Percentiles rank a stretch among this genome's conserved stretches.
Evolutionary conservation across 352 stramenopile genomes (phyloP).

Genomic region (Blastocystis hominis): DNA sequence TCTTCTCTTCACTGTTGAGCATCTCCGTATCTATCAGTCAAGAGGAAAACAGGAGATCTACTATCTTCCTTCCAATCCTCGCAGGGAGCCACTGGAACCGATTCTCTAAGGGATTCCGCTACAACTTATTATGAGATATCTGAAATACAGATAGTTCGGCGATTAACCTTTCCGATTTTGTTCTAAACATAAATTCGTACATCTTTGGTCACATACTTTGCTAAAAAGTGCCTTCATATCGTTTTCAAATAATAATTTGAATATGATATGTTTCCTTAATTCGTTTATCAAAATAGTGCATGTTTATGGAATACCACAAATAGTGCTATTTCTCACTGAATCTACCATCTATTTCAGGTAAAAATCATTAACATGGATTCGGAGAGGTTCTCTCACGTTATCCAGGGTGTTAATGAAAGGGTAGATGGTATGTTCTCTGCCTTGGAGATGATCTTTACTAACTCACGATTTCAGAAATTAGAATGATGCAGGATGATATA

Average conservation of each 20-base stretch:
- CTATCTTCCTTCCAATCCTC: conserved; percentile 21
- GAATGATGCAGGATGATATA: background rate
- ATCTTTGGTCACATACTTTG: background rate
- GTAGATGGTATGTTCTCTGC: background rate
- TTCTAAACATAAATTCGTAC: background rate
- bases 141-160: background rate
- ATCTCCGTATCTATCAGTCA: background rate
- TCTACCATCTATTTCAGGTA: background rate
- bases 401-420: background rate
- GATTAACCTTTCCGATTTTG: background rate
- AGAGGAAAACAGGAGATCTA: background rate
- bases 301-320: background rate
- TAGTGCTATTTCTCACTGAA: background rate
- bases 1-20: background rate
- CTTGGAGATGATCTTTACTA: background rate
- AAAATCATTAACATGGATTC: background rate
- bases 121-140: background rate
- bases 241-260: background rate
- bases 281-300: background rate
- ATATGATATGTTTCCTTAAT: background rate
- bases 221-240: background rate
- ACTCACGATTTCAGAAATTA: background rate
- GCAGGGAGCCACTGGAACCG: background rate
- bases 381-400: background rate
- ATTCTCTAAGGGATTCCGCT: background rate